Evolutionary conservation across 176 grass and related monocot species (phyloP), one percentile per base, ranked within the genome.

Genomic region (Oryza glumipatula): DNA sequence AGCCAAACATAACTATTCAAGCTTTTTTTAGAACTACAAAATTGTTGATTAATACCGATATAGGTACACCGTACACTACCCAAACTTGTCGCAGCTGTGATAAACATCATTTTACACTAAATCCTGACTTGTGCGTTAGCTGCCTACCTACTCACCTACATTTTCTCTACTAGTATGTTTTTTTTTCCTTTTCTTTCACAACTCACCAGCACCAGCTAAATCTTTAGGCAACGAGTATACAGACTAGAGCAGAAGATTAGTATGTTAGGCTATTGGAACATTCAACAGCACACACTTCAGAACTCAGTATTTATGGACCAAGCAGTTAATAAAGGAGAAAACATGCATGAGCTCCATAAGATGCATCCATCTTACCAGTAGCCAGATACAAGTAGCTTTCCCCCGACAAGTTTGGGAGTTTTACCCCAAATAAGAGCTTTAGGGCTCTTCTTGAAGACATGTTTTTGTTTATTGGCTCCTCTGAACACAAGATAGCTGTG

Each of bases 391-490:
- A 98, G 93, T 72, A 98, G 85, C 64, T 98, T 98, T 82, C 93
- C 96, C 56, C 93, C 91, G 41, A 95, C 84, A 61, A 95, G 82
- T 90, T 95, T 94, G 74, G 96, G 93, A 78, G 88, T 77, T 86
- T 90, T 92, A 68, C 93, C 96, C 96, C 96, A 98, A 83, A 98
- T 96, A 23, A 48, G 86, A 94, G 89, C 86, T 75, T 96, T 98
- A 78, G 93, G 91, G 52, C 95, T 86, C 86, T 95, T 95, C 90
- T 98, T 98, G 82, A 98, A 94, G 77, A 95, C 7, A 85, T 98
- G 93, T 63, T 98, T 95, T 78, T 98, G 96, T 72, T 94, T 98
- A 87, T 98, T 98, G 65, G 96, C 91, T 78, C 91, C 96, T 87
- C 96, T 88, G 79, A 98, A 98, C 85, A 96, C 89, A 47, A 82